Conservation (phyloP, 2,329 filamentous ascomycete genomes). For the Calonectria pseudoturangicola region DNA sequence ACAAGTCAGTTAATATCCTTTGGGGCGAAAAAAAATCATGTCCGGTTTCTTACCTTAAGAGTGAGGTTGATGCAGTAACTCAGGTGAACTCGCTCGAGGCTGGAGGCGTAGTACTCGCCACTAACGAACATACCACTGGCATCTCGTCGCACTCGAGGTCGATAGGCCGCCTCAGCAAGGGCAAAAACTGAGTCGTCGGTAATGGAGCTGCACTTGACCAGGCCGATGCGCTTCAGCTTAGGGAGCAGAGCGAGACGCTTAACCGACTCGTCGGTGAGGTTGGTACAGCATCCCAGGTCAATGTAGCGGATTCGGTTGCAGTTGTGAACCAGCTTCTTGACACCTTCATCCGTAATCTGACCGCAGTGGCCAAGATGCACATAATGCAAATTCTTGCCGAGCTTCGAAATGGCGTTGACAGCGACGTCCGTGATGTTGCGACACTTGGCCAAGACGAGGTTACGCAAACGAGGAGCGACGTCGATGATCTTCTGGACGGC, state of each 20-base stretch:
- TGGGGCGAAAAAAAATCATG: neutral
- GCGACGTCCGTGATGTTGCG: conserved; percentile 92
- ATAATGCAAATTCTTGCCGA: conserved; percentile 98
- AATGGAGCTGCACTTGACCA: conserved; percentile 94
- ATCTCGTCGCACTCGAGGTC: conserved; percentile 69
- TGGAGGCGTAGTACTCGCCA: conserved; percentile 75
- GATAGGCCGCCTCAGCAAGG: conserved; percentile 82
- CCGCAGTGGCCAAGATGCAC: conserved; percentile 96
- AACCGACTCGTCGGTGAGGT: conserved; percentile 91
- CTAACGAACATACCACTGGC: conserved; percentile 67
- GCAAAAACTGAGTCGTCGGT: conserved; percentile 93
- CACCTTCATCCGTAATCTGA: conserved; percentile 91
- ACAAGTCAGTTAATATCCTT: conserved; percentile 43
- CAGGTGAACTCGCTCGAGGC: conserved; percentile 93
- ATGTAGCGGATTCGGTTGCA: conserved; percentile 99
- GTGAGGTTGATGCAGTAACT: conserved; percentile 95
- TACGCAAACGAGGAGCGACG: conserved; percentile 90
- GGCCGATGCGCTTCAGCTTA: conserved; percentile 93
- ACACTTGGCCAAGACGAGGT: conserved; percentile 96
- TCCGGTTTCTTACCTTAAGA: conserved; percentile 77
- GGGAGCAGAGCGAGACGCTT: conserved; percentile 89
- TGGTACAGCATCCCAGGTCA: conserved; percentile 94
- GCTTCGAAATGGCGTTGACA: conserved; percentile 88
- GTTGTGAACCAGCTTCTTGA: conserved; percentile 86
- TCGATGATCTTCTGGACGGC: conserved; percentile 92